A percentile compares a stretch with the other conserved stretches of the same genome.
phyloP scores from a whole-genome alignment of 768 basidiomycete species.

The Termitomyces sp. region DNA sequence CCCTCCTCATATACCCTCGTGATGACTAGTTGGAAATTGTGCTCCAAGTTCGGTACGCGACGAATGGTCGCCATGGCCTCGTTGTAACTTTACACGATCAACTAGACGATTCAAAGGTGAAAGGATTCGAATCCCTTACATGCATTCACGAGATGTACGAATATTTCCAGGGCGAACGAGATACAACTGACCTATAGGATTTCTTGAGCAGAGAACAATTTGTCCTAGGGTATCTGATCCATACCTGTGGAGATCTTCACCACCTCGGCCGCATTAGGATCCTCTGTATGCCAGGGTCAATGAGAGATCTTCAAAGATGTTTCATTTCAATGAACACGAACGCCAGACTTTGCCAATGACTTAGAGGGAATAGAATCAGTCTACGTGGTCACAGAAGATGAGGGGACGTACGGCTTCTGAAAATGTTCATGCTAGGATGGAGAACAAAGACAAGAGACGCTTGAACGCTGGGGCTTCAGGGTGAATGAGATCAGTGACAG shows the following conservation, averaged over 20 bases:
- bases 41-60: slow-evolving; percentile 70
- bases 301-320: slow-evolving; percentile 10
- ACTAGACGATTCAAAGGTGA: neutral
- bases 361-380: slow-evolving; percentile 29
- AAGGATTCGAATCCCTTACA: slow-evolving; percentile 52
- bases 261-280: slow-evolving; percentile 92
- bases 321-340: slow-evolving; percentile 40
- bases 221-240: neutral
- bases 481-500: slow-evolving; percentile 10
- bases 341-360: slow-evolving; percentile 95
- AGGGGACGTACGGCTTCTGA: slow-evolving; percentile 62
- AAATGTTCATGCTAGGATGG: slow-evolving; percentile 67
- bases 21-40: slow-evolving; percentile 87
- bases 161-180: slow-evolving; percentile 89
- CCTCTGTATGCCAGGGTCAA: slow-evolving; percentile 54
- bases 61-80: slow-evolving; percentile 95
- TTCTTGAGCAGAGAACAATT: slow-evolving; percentile 2
- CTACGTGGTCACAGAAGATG: slow-evolving; percentile 4
- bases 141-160: slow-evolving; percentile 93
- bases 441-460: slow-evolving; percentile 12
- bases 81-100: slow-evolving; percentile 63
- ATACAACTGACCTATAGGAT: slow-evolving; percentile 65
- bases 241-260: slow-evolving; percentile 83
- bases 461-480: neutral
- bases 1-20: slow-evolving; percentile 98